A percentile compares a stretch with the other conserved stretches of the same genome.
phyloP scores from a whole-genome alignment of 257 asterid genomes.

The Plectranthus barbatus region DNA sequence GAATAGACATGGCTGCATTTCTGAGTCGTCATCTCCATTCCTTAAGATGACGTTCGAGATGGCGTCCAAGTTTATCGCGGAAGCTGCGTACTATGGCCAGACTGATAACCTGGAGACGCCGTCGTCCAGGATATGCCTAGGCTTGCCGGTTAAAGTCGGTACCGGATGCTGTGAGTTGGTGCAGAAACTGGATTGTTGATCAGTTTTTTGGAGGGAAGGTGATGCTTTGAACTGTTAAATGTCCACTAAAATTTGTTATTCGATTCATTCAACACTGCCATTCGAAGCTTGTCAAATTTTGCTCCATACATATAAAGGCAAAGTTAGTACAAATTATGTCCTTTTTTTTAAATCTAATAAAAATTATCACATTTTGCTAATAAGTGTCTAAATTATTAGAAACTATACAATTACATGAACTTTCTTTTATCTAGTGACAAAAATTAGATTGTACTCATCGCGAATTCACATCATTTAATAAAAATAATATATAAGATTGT shows the following conservation, averaged over 20 bases:
- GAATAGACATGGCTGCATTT: slow-evolving; percentile 82
- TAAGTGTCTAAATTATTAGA: too few species aligned
- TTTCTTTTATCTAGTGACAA: too few species aligned
- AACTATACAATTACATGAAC: too few species aligned
- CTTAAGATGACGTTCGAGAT: slow-evolving; percentile 90
- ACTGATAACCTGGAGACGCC: slow-evolving; percentile 69
- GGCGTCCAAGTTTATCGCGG: slow-evolving; percentile 79
- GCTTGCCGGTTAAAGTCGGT: slow-evolving; percentile 89
- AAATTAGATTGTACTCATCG: too few species aligned
- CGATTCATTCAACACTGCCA: background rate
- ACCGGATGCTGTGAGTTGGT: slow-evolving; percentile 82
- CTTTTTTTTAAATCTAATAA: too few species aligned
- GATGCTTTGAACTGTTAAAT: background rate
- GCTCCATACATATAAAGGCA: background rate
- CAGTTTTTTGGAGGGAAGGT: background rate
- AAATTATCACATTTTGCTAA: too few species aligned
- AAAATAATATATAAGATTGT: too few species aligned
- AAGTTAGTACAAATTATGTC: too few species aligned
- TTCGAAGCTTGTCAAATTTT: background rate
- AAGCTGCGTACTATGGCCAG: slow-evolving; percentile 62
- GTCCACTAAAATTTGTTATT: background rate
- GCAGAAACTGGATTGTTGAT: slow-evolving; percentile 52
- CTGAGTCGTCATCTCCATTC: slow-evolving; percentile 67
- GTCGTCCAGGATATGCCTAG: slow-evolving; percentile 71
- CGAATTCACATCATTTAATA: too few species aligned